These are phyloP conservation scores for Fusarium nodosum DNA, from an alignment of 2,329 filamentous ascomycete genomes.

Conservation along the genomic window DNA sequence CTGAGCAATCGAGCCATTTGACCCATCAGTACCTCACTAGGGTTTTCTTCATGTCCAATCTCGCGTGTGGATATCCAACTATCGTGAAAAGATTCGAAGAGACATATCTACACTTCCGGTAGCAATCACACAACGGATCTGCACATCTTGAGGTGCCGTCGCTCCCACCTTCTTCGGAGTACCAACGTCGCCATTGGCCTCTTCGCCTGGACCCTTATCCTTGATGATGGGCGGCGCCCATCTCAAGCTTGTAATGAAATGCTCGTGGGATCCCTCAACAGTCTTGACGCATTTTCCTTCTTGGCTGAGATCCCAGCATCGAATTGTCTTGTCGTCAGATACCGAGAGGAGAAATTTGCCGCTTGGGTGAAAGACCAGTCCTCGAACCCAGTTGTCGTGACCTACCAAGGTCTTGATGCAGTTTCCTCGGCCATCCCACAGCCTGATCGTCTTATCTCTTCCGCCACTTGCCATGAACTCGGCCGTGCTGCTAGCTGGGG, in stretches of 20 bases:
- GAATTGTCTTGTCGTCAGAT: conserved; percentile 89
- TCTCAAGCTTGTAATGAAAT: conserved; percentile 87
- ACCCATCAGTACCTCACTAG: background rate
- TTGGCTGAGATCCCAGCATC: conserved; percentile 94
- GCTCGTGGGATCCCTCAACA: conserved; percentile 80
- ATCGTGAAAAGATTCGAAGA: conserved; percentile 79
- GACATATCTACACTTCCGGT: conserved; percentile 77
- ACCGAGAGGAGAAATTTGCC: conserved; percentile 91
- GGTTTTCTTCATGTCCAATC: conserved; percentile 35
- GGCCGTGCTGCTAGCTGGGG: conserved; percentile 78
- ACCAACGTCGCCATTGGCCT: conserved; percentile 40
- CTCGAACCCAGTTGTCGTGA: conserved; percentile 95
- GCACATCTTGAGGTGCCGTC: conserved; percentile 60
- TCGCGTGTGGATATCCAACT: conserved; percentile 37
- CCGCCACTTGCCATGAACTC: conserved; percentile 93
- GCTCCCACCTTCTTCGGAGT: conserved; percentile 41
- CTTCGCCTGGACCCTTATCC: conserved; percentile 30
- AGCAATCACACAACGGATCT: conserved; percentile 86
- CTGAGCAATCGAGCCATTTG: background rate
- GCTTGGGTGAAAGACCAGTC: conserved; percentile 88
- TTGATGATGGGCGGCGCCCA: conserved; percentile 76
- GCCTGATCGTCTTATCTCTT: conserved; percentile 88
- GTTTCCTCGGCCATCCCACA: conserved; percentile 90
- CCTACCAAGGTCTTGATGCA: conserved; percentile 86
- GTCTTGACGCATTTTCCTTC: conserved; percentile 91